phyloP scores from a whole-genome alignment of 2,329 filamentous ascomycete species.

The Hysterium pulicare region DNA sequence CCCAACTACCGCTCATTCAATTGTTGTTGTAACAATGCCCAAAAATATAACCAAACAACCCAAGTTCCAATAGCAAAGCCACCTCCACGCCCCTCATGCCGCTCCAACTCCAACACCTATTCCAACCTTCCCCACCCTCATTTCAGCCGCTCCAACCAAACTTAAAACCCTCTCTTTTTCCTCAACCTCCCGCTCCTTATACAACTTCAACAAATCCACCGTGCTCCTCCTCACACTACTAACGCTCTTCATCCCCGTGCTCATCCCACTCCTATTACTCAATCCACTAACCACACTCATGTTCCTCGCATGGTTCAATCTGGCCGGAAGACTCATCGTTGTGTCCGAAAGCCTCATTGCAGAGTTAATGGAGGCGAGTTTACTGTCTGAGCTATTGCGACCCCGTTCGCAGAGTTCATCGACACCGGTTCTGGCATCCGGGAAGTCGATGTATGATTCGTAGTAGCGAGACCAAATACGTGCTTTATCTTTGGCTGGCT shows the following conservation, averaged over 20 bases:
- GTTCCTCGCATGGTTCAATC: neutral
- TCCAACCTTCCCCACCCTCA: neutral
- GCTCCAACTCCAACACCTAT: neutral
- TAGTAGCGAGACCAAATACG: constrained; percentile 35
- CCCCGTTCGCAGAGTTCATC: constrained; percentile 1
- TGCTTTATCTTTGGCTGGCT: constrained; percentile 16
- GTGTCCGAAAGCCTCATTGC: neutral
- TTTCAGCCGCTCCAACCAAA: constrained; percentile 8
- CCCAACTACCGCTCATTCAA: too few relatives aligned
- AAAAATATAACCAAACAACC: too few relatives aligned
- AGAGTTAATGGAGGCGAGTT: neutral
- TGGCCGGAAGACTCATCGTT: neutral
- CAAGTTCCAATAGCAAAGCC: neutral
- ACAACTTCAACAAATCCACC: constrained; percentile 38
- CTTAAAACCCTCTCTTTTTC: constrained; percentile 30
- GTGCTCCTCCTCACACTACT: constrained; percentile 39
- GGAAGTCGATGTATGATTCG: constrained; percentile 25
- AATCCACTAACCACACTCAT: neutral
- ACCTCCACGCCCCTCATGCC: neutral
- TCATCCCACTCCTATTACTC: constrained; percentile 15
- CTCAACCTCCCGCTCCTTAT: constrained; percentile 34
- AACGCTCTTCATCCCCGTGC: constrained; percentile 21
- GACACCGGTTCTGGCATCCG: constrained; percentile 3
- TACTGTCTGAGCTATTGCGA: neutral
- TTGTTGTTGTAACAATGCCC: too few relatives aligned